These are phyloP conservation scores for Russula earlei DNA, from an alignment of 768 basidiomycete species.

Conservation along the genomic window DNA sequence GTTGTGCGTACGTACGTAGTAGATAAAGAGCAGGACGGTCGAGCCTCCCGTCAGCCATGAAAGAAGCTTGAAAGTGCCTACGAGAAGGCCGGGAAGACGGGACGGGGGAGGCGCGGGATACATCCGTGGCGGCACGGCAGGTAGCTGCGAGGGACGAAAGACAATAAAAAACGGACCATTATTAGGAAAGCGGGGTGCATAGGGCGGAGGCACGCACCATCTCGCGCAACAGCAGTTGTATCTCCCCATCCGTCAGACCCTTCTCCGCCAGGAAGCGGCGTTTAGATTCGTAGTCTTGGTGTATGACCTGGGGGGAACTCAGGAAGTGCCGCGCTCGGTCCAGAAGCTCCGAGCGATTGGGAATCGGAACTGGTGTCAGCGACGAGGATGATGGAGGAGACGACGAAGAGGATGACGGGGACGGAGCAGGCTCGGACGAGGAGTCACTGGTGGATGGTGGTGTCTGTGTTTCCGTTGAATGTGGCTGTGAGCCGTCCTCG, in stretches of 20 bases:
- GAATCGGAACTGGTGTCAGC: neutral
- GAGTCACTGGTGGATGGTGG: neutral
- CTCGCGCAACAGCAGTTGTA: conserved; percentile 48
- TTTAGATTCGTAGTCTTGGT: conserved; percentile 48
- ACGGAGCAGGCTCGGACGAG: too few species aligned
- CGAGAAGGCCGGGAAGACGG: conserved; percentile 54
- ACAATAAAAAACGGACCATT: too few species aligned
- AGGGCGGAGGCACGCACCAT: conserved; percentile 32
- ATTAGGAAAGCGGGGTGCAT: neutral
- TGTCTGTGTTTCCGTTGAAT: neutral
- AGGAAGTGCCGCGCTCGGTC: conserved; percentile 55
- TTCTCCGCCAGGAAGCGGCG: conserved; percentile 61
- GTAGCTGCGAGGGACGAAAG: conserved; percentile 27
- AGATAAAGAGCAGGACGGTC: conserved; percentile 46
- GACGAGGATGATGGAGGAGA: neutral
- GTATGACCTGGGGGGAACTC: conserved; percentile 50
- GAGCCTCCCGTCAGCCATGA: conserved; percentile 61
- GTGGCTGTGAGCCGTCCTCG: conserved; percentile 1
- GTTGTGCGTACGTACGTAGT: conserved; percentile 46
- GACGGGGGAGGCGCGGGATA: conserved; percentile 67
- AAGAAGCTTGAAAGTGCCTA: conserved; percentile 50
- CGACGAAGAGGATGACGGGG: too few species aligned
- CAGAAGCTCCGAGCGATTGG: conserved; percentile 24
- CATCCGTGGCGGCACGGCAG: conserved; percentile 56
- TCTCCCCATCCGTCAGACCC: conserved; percentile 53